phyloP scores from a whole-genome alignment of 2,329 filamentous ascomycete genomes.

The Phialophora expanda region DNA sequence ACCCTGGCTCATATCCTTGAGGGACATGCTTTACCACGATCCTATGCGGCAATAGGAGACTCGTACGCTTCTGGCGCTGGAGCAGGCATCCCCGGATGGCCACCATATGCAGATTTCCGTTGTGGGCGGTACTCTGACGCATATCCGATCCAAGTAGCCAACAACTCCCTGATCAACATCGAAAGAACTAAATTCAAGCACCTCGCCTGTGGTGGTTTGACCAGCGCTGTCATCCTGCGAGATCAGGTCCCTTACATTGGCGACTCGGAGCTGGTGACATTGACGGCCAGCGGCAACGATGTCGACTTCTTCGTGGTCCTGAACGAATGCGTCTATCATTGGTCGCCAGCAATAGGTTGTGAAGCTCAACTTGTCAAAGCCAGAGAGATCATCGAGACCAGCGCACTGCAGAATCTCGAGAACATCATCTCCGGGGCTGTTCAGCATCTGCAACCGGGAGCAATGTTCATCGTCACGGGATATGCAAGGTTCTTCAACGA shows the following conservation, averaged over 20 bases:
- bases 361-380: slow-evolving; percentile 33
- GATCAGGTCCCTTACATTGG: slow-evolving; percentile 32
- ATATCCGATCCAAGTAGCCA: slow-evolving; percentile 40
- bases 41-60: slow-evolving; percentile 41
- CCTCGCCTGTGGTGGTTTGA: slow-evolving; percentile 40
- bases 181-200: slow-evolving; percentile 35
- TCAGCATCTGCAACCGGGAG: slow-evolving; percentile 20
- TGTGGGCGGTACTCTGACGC: slow-evolving; percentile 40
- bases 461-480: slow-evolving; percentile 37
- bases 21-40: not conserved
- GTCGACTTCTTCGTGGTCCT: slow-evolving; percentile 41
- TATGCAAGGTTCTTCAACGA: slow-evolving; percentile 41
- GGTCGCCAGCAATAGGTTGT: slow-evolving; percentile 34
- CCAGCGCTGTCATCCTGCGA: slow-evolving; percentile 34
- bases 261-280: slow-evolving; percentile 37
- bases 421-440: slow-evolving; percentile 30
- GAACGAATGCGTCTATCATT: slow-evolving; percentile 42
- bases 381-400: slow-evolving; percentile 34
- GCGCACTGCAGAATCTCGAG: slow-evolving; percentile 35
- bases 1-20: not conserved
- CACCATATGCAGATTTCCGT: slow-evolving; percentile 19
- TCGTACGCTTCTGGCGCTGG: slow-evolving; percentile 42
- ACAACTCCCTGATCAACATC: slow-evolving; percentile 27
- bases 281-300: slow-evolving; percentile 43
- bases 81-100: slow-evolving; percentile 35